These are phyloP conservation scores for Aspergillus baeticus DNA, from an alignment of 495 filamentous ascomycete genomes.

Conservation along the genomic window DNA sequence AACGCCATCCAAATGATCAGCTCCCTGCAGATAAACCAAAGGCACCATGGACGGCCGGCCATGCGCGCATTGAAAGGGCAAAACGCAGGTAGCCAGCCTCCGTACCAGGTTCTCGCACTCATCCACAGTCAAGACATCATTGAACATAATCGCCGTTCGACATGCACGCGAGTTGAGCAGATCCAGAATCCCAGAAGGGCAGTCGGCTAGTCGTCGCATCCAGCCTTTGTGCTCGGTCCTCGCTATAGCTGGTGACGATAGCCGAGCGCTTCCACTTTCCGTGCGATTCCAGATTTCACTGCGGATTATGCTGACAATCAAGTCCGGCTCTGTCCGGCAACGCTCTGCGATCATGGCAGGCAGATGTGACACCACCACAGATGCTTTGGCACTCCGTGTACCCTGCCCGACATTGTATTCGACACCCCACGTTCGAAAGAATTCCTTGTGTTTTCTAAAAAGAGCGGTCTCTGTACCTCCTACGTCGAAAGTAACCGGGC, in stretches of 20 bases:
- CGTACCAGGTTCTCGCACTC: conserved; percentile 67
- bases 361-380: conserved; percentile 54
- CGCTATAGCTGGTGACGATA: neutral
- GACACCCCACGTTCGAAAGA: conserved; percentile 74
- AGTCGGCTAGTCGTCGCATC: conserved; percentile 59
- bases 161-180: conserved; percentile 89
- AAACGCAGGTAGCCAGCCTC: conserved; percentile 64
- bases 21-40: conserved; percentile 53
- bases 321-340: conserved; percentile 65
- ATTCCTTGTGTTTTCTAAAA: conserved; percentile 49
- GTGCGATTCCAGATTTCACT: conserved; percentile 66
- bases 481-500: conserved; percentile 62
- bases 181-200: conserved; percentile 78
- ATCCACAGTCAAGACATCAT: conserved; percentile 64
- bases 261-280: conserved; percentile 26
- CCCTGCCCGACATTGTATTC: conserved; percentile 44
- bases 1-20: neutral
- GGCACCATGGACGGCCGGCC: conserved; percentile 78
- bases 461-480: conserved; percentile 55
- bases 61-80: conserved; percentile 94
- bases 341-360: conserved; percentile 73
- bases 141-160: conserved; percentile 95
- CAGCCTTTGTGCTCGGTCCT: conserved; percentile 34
- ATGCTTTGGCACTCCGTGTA: conserved; percentile 7
- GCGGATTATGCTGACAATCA: conserved; percentile 70